Base-by-base conservation (phyloP, 1,284 basidiomycete species). In the Tilletia setariae region DNA sequence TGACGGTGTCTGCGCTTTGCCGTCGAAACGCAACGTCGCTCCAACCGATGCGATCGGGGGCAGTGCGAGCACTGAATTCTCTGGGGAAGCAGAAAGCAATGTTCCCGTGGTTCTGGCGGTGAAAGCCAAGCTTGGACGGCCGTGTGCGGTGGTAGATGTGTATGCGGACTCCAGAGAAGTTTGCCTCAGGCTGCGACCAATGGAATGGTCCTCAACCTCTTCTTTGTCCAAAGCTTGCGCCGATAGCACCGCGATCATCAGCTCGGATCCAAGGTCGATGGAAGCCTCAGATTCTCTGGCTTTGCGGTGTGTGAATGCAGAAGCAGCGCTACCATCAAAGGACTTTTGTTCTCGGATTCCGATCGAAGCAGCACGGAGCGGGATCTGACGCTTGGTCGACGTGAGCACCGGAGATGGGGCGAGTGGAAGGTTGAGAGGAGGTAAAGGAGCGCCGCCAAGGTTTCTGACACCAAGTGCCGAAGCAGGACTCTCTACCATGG, bases 201-300 rank as follows among this genome's bases (percentile, higher is more conserved):
- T 49, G 7, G 23, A 25, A 1, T 1, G 2, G 28, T 13, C 13
- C 51, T 32, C 32, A 32, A 25, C 56, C 3, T 16, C 15, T 3
- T 61, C 56, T 19, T 32, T 61, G 13, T 61, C 56, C 56, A 61
- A 19, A 30, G 56, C 56, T 35, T 61, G 56, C 6, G 35, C 56
- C 19, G 56, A 61, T 30, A 61, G 23, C 15, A 61, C 56, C 28
- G 56, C 56, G 30, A 61, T 61, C 56, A 61, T 30, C 2, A 61
- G 28, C 23, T 61, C 56, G 7, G 28, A 32, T 6, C 56, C 56
- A 19, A 61, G 19, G 3, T 61, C 56, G 25, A 61, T 13, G 28
- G 56, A 61, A 4, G 19, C 56, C 19, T 61, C 56, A 2, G 56
- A 61, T 19, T 19, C 19, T 23, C 19, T 23, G 16, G 46, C 46